A percentile compares a stretch with the other conserved stretches of the same genome.
Conservation (phyloP, 164 flowering plant species). For the Chloranthus sessilifolius region DNA sequence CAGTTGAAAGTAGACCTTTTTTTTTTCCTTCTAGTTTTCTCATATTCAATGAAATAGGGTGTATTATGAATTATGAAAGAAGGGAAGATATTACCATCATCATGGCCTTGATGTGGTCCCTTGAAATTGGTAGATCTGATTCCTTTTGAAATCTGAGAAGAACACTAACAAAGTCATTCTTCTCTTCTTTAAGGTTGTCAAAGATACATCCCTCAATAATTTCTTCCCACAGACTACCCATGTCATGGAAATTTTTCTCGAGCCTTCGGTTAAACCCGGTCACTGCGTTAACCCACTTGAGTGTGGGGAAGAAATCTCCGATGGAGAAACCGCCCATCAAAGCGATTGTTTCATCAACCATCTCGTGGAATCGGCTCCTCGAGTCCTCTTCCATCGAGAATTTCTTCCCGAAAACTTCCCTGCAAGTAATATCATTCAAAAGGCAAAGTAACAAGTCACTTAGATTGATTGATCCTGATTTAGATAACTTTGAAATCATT, state of each 20-base stretch:
- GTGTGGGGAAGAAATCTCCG: constrained; percentile 55
- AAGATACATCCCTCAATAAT: constrained; percentile 36
- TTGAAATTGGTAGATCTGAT: no score
- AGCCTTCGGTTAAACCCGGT: constrained; percentile 40
- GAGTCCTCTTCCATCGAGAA: no score
- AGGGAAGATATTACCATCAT: no score
- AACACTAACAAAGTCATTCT: constrained; percentile 45
- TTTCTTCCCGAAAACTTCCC: not conserved
- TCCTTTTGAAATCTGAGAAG: no score
- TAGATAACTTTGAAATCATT: not conserved
- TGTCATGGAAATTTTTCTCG: constrained; percentile 16
- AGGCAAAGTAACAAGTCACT: no score
- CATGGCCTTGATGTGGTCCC: no score
- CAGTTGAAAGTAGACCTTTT: no score
- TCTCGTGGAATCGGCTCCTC: constrained; percentile 37
- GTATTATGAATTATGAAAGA: no score
- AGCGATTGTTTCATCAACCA: constrained; percentile 40
- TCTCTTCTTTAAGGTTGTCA: constrained; percentile 10
- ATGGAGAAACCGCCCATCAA: constrained; percentile 45
- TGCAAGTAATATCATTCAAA: no score
- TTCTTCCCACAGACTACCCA: constrained; percentile 35
- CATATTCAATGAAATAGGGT: no score
- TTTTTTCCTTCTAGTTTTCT: no score
- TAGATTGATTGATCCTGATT: no score
- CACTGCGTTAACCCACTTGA: constrained; percentile 31